Evolutionary conservation across 805 yeast species (phyloP), one percentile per base, ranked within the genome.

Genomic region (Candida mattraensis): DNA sequence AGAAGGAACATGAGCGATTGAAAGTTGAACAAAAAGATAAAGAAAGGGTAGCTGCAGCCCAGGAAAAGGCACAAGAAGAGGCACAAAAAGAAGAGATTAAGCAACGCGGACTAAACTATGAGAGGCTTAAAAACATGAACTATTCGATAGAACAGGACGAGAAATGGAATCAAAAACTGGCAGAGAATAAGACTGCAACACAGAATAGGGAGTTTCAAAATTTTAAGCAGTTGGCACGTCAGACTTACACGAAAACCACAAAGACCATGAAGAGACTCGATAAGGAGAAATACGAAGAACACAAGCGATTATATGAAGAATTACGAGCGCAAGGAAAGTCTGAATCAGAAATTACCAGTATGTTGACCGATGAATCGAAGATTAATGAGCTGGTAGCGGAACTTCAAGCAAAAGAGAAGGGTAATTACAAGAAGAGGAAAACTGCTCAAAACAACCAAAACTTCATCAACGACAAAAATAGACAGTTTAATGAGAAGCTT

Each of bases 401-500:
- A 13, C 56, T 65, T 18, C 55, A 54, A 54, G 58, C 63, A 48
- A 54, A 62, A 35, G 66, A 66, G 37, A 60, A 54, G 50, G 60
- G 61, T 19, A 58, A 60, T 28, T 54, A 55, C 44, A 60, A 58
- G 32, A 61, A 72, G 48, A 60, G 72, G 44, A 60, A 60, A 47
- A 51, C 30, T 28, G 34, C 29, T 8, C 35, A 38, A 16, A 30
- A 53, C 36, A 60, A 58, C 33, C 56, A 51, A 8, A 64, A 72
- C 18, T 72, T 63, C 56, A 76, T 85, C 53, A 84, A 81, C 53
- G 87, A 80, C 45, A 80, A 80, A 58, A 85, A 85, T 64, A 74
- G 71, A 53, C 80, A 81, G 47, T 85, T 84, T 60, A 85, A 84
- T 60, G 74, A 72, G 53, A 84, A 85, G 51, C 62, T 85, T 45